Base-by-base conservation (phyloP, 2,329 filamentous ascomycete species). In the Sclerotinia nivalis region DNA sequence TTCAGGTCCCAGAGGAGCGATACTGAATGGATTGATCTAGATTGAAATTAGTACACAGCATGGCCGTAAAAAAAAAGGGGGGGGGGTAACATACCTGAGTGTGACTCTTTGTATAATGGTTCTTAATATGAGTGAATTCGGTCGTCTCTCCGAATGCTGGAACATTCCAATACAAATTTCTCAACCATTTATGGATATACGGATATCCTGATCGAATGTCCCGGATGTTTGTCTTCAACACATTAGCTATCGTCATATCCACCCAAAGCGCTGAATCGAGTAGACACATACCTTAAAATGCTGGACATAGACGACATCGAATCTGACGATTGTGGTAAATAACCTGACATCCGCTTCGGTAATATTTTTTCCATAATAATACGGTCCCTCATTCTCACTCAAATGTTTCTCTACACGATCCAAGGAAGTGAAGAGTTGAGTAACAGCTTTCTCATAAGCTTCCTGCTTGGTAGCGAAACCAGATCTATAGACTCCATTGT, bases 91-190 rank as follows among this genome's bases (percentile, higher is more conserved):
- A 73, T 72, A 80, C 81, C 58, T 86, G 75, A 6, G 74, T 74
- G 79, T 90, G 88, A 80, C 84, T 91, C 87, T 97, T 97, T 83
- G 98, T 98, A 82, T 99, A 96, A 80, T 96, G 88, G 79, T 97
- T 97, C 80, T 97, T 87, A 31, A 94, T 79, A 73, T 79, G 76
- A 40, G 73, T 75, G 58, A 75, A 78, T 66, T 79, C 71, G 0
- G 78, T 79, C 18, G 77, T 79, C 22, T 78, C 77, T 58, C 82
- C 81, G 77, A 92, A 92, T 1, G 89, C 89, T 0, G 86, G 84
- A 15, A 86, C 78, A 73, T 90, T 87, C 89, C 89, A 92, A 76
- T 92, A 93, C 73, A 91, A 76, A 73, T 86, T 82, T 65, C 88
- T 81, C 71, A 92, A 68, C 90, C 90, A 92, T 67, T 83, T 83